Percentiles rank a stretch among this genome's conserved stretches.
phyloP scores from a whole-genome alignment of 2,329 filamentous ascomycete species.

The Colletotrichum echinochloae region DNA sequence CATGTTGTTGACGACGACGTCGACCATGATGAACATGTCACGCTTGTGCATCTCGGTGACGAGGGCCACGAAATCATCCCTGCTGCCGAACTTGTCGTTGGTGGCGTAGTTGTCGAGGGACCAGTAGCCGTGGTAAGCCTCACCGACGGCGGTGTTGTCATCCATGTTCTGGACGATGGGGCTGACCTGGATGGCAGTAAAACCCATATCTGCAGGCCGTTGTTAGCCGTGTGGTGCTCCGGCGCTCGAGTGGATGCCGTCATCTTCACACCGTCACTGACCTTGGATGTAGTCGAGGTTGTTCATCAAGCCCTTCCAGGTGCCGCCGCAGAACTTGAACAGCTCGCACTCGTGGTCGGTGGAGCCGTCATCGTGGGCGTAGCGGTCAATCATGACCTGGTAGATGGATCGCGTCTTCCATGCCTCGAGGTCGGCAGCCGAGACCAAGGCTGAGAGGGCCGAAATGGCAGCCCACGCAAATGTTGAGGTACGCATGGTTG shows the following conservation, averaged over 20 bases:
- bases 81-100: slow-evolving; percentile 62
- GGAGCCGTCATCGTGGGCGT: slow-evolving; percentile 55
- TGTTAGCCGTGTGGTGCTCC: slow-evolving; percentile 4
- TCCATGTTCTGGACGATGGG: slow-evolving; percentile 62
- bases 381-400: slow-evolving; percentile 59
- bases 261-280: slow-evolving; percentile 37
- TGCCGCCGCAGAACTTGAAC: slow-evolving; percentile 62
- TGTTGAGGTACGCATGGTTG: slow-evolving; percentile 33
- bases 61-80: slow-evolving; percentile 61
- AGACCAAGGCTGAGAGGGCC: slow-evolving; percentile 27
- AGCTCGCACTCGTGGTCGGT: slow-evolving; percentile 56
- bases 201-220: slow-evolving; percentile 33
- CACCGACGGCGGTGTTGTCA: slow-evolving; percentile 38
- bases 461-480: slow-evolving; percentile 34
- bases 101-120: slow-evolving; percentile 54
- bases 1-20: slow-evolving; percentile 66
- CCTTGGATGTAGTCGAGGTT: slow-evolving; percentile 63
- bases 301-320: slow-evolving; percentile 61
- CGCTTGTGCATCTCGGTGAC: slow-evolving; percentile 61
- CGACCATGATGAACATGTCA: slow-evolving; percentile 69
- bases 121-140: slow-evolving; percentile 57
- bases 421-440: slow-evolving; percentile 32
- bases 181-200: slow-evolving; percentile 66
- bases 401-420: slow-evolving; percentile 54
- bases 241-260: not conserved